Conservation (phyloP, 2,329 filamentous ascomycete genomes). For the Penicillium rolfsii region DNA sequence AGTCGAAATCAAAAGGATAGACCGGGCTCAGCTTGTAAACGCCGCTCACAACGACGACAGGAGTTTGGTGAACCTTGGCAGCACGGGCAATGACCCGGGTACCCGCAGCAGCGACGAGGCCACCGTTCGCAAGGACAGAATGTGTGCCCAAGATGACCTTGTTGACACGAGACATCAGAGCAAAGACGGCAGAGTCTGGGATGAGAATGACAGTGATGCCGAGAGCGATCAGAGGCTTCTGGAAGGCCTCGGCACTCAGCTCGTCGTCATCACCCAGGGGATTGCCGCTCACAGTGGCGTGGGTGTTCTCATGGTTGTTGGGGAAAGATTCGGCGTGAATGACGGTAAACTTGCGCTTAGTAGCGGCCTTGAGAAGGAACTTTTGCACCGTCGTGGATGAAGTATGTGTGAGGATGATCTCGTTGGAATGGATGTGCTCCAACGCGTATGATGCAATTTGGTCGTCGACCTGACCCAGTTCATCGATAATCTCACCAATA, state of each 20-base stretch:
- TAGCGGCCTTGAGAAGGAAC: slow-evolving; percentile 83
- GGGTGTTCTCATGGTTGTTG: slow-evolving; percentile 67
- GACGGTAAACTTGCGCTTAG: slow-evolving; percentile 89
- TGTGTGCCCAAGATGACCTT: slow-evolving; percentile 92
- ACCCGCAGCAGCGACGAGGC: slow-evolving; percentile 81
- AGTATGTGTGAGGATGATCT: slow-evolving; percentile 87
- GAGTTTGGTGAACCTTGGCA: slow-evolving; percentile 77
- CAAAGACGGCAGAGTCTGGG: slow-evolving; percentile 82
- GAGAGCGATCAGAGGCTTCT: slow-evolving; percentile 74
- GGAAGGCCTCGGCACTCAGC: slow-evolving; percentile 58
- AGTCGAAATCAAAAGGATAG: slow-evolving; percentile 80
- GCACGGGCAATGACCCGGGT: slow-evolving; percentile 81
- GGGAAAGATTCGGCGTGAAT: slow-evolving; percentile 76
- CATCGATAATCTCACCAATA: slow-evolving; percentile 94
- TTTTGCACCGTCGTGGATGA: slow-evolving; percentile 85
- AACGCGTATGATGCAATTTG: slow-evolving; percentile 88
- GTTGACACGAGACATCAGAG: slow-evolving; percentile 92
- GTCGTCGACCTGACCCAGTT: slow-evolving; percentile 88
- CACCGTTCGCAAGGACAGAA: slow-evolving; percentile 85
- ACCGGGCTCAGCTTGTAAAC: slow-evolving; percentile 94
- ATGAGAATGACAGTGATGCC: slow-evolving; percentile 84
- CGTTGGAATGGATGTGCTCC: slow-evolving; percentile 89
- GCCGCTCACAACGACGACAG: slow-evolving; percentile 85
- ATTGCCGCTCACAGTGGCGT: slow-evolving; percentile 63
- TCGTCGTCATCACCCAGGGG: slow-evolving; percentile 54